These are phyloP conservation scores for Fusarium nanum DNA, from an alignment of 2,329 filamentous ascomycete genomes.

Conservation along the genomic window DNA sequence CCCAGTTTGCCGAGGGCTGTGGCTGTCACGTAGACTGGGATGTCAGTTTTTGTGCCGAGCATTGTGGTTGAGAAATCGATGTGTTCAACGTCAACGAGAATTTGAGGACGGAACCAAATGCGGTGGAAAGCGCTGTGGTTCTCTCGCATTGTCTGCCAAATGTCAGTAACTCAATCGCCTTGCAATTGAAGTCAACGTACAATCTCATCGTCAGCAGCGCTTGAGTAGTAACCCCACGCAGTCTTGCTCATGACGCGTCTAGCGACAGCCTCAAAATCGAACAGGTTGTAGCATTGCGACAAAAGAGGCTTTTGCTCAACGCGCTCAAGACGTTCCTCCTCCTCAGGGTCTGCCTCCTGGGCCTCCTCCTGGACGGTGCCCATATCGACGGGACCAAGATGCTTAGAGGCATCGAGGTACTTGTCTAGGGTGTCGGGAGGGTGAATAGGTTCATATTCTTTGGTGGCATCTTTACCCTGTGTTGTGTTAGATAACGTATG, in stretches of 20 bases:
- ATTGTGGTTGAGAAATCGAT: constrained; percentile 92
- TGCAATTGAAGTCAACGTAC: constrained; percentile 42
- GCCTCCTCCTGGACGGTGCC: constrained; percentile 77
- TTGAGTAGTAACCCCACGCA: constrained; percentile 98
- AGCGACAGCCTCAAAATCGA: constrained; percentile 96
- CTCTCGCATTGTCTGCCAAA: constrained; percentile 83
- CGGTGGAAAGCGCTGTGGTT: constrained; percentile 97
- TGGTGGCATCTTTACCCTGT: constrained; percentile 88
- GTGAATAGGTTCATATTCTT: constrained; percentile 89
- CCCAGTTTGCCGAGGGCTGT: constrained; percentile 96
- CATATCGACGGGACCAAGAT: constrained; percentile 92
- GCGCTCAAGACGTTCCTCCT: constrained; percentile 75
- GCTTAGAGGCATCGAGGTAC: constrained; percentile 86
- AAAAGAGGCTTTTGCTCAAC: constrained; percentile 81
- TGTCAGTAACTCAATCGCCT: background rate
- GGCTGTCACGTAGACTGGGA: constrained; percentile 96
- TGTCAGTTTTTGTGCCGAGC: constrained; percentile 85
- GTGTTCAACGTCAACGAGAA: constrained; percentile 89
- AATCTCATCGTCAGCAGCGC: constrained; percentile 72
- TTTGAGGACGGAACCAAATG: constrained; percentile 92
- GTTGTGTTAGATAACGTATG: constrained; percentile 14
- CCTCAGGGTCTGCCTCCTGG: constrained; percentile 73
- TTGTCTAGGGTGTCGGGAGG: constrained; percentile 88
- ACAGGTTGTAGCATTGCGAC: constrained; percentile 90
- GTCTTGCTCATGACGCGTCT: constrained; percentile 92